A percentile compares a stretch with the other conserved stretches of the same genome.
Evolutionary conservation across 1,139 yeast genomes (phyloP).

Genomic region (Yamadazyma taylorii): DNA sequence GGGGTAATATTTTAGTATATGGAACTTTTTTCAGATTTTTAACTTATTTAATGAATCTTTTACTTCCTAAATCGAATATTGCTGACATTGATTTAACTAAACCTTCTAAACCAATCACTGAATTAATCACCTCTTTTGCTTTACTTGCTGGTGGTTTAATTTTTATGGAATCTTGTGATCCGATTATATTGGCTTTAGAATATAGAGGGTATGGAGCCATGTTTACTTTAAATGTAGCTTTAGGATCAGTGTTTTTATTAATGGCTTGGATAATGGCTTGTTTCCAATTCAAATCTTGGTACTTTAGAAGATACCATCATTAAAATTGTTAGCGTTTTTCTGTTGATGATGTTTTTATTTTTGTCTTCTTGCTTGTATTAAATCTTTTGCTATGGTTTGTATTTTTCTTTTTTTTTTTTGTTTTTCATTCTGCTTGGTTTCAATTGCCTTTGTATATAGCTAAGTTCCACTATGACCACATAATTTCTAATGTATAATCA

Average conservation of each 20-base stretch:
- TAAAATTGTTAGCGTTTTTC: too few species aligned
- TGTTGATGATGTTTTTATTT: not conserved
- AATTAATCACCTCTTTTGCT: constrained; percentile 73
- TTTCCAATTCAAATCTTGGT: constrained; percentile 61
- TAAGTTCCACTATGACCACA: too few species aligned
- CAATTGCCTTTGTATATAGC: too few species aligned
- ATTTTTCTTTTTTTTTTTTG: not conserved
- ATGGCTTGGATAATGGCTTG: constrained; percentile 89
- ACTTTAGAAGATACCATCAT: constrained; percentile 20
- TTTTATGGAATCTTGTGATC: constrained; percentile 90
- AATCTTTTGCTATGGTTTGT: not conserved
- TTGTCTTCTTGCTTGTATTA: not conserved
- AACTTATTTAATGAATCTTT: constrained; percentile 61
- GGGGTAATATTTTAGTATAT: constrained; percentile 81
- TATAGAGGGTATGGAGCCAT: constrained; percentile 83
- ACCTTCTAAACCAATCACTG: constrained; percentile 71
- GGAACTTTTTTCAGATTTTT: constrained; percentile 76
- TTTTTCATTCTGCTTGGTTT: too few species aligned
- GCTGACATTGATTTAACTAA: constrained; percentile 33
- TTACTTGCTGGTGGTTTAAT: constrained; percentile 85
- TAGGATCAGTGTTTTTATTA: constrained; percentile 74
- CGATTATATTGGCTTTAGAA: constrained; percentile 77
- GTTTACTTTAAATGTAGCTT: constrained; percentile 85
- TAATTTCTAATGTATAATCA: too few species aligned
- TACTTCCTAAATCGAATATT: constrained; percentile 42